Evolutionary conservation across 2,329 filamentous ascomycete species (phyloP), one percentile per base, ranked within the genome.

Genomic region (Penicillium sp.): DNA sequence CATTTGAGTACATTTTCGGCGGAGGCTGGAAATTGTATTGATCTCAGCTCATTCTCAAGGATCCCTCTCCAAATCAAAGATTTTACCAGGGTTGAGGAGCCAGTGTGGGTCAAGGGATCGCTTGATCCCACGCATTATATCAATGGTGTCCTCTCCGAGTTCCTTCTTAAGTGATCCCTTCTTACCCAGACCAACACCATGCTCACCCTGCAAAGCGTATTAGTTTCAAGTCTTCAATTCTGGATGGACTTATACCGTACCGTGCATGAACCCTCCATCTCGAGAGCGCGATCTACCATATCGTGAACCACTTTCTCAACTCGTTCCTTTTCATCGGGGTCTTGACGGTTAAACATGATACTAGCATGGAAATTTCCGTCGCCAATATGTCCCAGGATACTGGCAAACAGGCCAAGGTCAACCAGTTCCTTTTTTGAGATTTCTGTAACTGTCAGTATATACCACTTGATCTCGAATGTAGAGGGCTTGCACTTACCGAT

Each of bases 311-410:
- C 91, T 54, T 81, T 83, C 71, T 95, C 90, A 1, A 95, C 91
- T 64, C 89, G 90, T 43, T 83, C 87, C 55, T 84, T 84, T 75
- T 96, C 90, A 26, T 81, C 85, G 3, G 84, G 82, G 54, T 92
- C 81, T 24, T 80, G 82, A 26, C 84, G 84, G 74, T 95, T 86
- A 73, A 96, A 97, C 77, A 97, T 88, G 75, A 97, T 95, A 70
- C 89, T 90, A 71, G 93, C 88, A 73, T 97, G 93, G 78, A 97
- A 97, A 74, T 97, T 97, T 37, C 93, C 93, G 70, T 96, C 93
- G 13, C 93, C 93, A 55, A 97, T 89, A 69, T 97, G 93, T 3
- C 93, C 93, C 4, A 97, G 79, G 27, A 96, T 90, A 67, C 89
- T 92, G 1, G 91, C 91, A 71, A 96, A 96, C 1, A 96, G 78